These are phyloP conservation scores for Crithidia mellificae DNA, from an alignment of 208 protist genomes.

Conservation along the genomic window DNA sequence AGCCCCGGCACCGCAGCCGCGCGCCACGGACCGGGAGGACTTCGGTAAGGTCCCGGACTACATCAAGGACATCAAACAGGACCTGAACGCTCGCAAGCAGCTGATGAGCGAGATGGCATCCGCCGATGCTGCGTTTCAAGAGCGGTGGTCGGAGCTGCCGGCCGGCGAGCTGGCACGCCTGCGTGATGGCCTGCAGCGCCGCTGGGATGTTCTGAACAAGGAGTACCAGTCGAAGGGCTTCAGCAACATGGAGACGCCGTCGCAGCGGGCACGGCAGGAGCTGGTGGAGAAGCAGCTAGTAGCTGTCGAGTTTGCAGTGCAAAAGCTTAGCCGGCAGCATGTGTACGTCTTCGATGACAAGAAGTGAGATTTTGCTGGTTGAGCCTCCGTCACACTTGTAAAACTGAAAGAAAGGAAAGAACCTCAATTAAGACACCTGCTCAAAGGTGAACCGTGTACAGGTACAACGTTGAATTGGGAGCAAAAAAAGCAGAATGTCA, in stretches of 20 bases:
- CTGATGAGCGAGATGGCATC: conserved; percentile 18
- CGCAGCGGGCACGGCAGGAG: conserved; percentile 84
- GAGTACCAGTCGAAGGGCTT: conserved; percentile 94
- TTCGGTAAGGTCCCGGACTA: conserved; percentile 92
- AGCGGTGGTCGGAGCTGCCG: conserved; percentile 81
- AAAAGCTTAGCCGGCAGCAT: conserved; percentile 84
- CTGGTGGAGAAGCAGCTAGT: conserved; percentile 78
- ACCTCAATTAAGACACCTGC: too few species aligned
- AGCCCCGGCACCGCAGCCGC: conserved; percentile 44
- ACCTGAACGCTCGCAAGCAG: conserved; percentile 58
- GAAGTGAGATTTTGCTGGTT: conserved; percentile 30
- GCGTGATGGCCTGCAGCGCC: conserved; percentile 82
- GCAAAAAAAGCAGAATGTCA: too few species aligned
- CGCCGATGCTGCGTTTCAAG: conserved; percentile 43
- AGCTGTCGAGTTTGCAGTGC: conserved; percentile 87
- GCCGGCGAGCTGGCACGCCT: conserved; percentile 79
- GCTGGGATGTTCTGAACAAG: conserved; percentile 90
- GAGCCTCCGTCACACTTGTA: too few species aligned
- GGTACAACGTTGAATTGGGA: too few species aligned
- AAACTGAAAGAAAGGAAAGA: too few species aligned
- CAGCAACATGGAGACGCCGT: conserved; percentile 88
- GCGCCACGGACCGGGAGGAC: conserved; percentile 68
- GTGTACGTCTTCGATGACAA: conserved; percentile 88
- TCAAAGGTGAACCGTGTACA: too few species aligned
- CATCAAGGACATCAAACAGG: conserved; percentile 88